These are phyloP conservation scores for Lepidium didymum DNA, from an alignment of 345 rosid species.

Conservation along the genomic window DNA sequence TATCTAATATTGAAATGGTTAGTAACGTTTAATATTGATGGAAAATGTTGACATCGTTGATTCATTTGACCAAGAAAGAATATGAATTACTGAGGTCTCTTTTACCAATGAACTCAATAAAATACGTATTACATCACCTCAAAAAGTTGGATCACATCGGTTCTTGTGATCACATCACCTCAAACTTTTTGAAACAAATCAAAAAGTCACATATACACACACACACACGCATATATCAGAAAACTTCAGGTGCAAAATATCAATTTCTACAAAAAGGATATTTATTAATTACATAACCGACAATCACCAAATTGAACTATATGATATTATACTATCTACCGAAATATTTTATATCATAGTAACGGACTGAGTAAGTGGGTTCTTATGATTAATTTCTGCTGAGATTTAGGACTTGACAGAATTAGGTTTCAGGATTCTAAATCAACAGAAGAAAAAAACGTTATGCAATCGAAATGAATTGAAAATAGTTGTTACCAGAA, in stretches of 20 bases:
- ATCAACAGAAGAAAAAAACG: too few relatives aligned
- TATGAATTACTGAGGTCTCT: constrained; percentile 10
- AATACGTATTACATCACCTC: not conserved
- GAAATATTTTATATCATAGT: not conserved
- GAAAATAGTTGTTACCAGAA: constrained; percentile 42
- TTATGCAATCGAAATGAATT: too few relatives aligned
- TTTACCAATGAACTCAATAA: constrained; percentile 13
- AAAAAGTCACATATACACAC: too few relatives aligned
- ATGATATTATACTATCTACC: not conserved
- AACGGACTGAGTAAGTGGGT: not conserved
- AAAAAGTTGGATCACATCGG: not conserved
- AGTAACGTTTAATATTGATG: not conserved
- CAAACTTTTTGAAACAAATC: too few relatives aligned
- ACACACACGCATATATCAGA: too few relatives aligned
- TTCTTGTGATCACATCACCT: not conserved
- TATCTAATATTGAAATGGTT: not conserved
- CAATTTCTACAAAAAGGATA: not conserved
- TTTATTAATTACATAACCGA: constrained; percentile 3
- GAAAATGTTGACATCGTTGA: constrained; percentile 1
- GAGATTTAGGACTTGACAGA: not conserved
- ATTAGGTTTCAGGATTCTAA: not conserved
- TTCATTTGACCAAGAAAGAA: constrained; percentile 9
- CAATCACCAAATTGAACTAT: not conserved
- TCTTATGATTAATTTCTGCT: constrained; percentile 1
- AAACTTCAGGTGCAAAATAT: constrained; percentile 16